phyloP scores from a whole-genome alignment of 768 basidiomycete species.

The Ramaria sp. region DNA sequence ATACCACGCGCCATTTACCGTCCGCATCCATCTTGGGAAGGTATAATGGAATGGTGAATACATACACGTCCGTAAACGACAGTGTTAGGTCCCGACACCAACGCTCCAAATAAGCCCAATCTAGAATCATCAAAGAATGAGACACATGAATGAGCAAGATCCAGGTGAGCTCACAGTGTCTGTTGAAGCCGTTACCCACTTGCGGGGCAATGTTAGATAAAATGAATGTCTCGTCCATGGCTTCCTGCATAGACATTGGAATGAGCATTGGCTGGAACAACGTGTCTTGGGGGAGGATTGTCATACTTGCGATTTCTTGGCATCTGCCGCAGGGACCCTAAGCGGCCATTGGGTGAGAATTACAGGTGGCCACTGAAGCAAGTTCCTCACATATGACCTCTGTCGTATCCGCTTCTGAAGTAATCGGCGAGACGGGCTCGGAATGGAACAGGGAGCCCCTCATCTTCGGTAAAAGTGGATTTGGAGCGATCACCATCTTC shows the following conservation, averaged over 20 bases:
- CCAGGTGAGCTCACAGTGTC: slow-evolving; percentile 61
- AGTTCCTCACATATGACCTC: slow-evolving; percentile 82
- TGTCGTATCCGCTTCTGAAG: slow-evolving; percentile 87
- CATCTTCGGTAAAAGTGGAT: slow-evolving; percentile 79
- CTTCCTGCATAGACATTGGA: slow-evolving; percentile 34
- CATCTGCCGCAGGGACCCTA: slow-evolving; percentile 96
- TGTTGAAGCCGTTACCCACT: slow-evolving; percentile 94
- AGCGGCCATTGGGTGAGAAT: background rate
- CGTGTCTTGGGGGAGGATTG: background rate
- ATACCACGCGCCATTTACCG: slow-evolving; percentile 91
- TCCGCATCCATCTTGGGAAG: slow-evolving; percentile 77
- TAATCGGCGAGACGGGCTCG: slow-evolving; percentile 82
- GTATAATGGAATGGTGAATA: slow-evolving; percentile 97
- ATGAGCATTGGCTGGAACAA: slow-evolving; percentile 1
- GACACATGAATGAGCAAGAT: background rate
- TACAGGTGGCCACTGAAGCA: background rate
- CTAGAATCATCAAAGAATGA: slow-evolving; percentile 27
- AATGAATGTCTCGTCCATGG: slow-evolving; percentile 95
- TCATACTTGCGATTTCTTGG: slow-evolving; percentile 70
- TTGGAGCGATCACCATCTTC: slow-evolving; percentile 55
- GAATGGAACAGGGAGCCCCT: slow-evolving; percentile 62
- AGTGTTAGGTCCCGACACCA: slow-evolving; percentile 87
- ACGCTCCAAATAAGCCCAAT: slow-evolving; percentile 95
- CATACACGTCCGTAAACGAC: slow-evolving; percentile 89
- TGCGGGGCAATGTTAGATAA: slow-evolving; percentile 96